Evolutionary conservation across 1,284 basidiomycete species (phyloP), one percentile per base, ranked within the genome.

Genomic region (Polyporus tsugae): DNA sequence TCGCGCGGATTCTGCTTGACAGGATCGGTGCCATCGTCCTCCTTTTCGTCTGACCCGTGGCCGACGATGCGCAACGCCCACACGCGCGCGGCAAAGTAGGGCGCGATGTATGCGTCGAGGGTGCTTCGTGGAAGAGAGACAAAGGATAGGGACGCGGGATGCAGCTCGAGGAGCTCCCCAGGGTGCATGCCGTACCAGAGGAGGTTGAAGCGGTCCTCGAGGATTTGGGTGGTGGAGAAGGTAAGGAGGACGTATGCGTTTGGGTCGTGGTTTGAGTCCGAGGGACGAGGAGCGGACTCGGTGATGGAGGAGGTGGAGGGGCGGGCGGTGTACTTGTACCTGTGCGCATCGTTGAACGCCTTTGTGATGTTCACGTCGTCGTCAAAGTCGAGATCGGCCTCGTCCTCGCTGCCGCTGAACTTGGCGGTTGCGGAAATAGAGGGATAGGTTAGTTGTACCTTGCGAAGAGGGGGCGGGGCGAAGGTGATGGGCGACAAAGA

Each of bases 31-130:
- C 69, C 69, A n/a, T 74, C 72, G 36, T 73, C 72, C 38, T 65
- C 55, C 33, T 62, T 60, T n/a, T 59, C 57, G 36, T 59, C 57
- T 0, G 38, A 25, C 38, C 57, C 57, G 38, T 76, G 75, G 70
- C 80, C 82, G 1, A 86, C 80, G 11, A 85, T 80, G 9, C 90
- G 82, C 25, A 92, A 78, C 0, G 86, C 85, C 49, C 84, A 82
- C 11, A 88, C 86, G 76, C 82, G 85, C 11, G 88, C 86, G 65
- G 91, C 89, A 80, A 91, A 92, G 78, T 91, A 93, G 0, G 91
- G 91, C 46, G 85, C 81, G 17, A 87, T 79, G 72, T 93, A 93
- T 0, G 82, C 80, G n/a, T 75, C 74, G 2, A 84, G 76, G 42
- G 78, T 58, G 35, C 78, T 75, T 46, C 87, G 83, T 0, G 82